phyloP scores from a whole-genome alignment of 352 stramenopile species.

The Pythium volutum region DNA sequence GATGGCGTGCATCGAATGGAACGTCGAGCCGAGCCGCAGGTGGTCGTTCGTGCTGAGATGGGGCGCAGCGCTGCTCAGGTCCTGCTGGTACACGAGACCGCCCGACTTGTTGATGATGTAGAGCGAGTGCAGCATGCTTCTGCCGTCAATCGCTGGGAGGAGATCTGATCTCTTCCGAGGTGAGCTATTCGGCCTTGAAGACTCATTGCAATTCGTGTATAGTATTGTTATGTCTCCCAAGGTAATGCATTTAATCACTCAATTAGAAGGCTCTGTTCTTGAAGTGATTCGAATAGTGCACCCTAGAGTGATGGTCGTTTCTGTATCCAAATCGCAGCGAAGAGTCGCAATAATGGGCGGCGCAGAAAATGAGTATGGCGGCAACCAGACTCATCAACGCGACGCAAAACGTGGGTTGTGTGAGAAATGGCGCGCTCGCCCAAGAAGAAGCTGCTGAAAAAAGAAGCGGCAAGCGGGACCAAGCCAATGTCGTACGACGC shows the following conservation, averaged over 20 bases:
- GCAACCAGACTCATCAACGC: neutral
- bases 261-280: neutral
- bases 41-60: conserved; percentile 91
- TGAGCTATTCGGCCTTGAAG: neutral
- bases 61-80: conserved; percentile 81
- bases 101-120: conserved; percentile 95
- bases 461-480: neutral
- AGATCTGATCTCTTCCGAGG: too few species aligned
- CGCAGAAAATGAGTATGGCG: conserved; percentile 1
- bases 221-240: conserved; percentile 11
- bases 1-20: conserved; percentile 94
- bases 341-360: neutral
- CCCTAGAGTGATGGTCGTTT: conserved; percentile 21
- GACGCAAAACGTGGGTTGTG: neutral
- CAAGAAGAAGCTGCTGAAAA: conserved; percentile 19
- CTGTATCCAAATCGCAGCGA: conserved; percentile 5
- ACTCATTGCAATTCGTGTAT: neutral
- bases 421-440: conserved; percentile 15
- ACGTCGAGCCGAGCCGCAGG: conserved; percentile 91
- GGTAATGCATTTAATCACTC: neutral
- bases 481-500: conserved; percentile 6
- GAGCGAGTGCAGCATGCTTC: conserved; percentile 89
- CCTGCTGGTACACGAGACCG: conserved; percentile 92
- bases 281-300: conserved; percentile 1
- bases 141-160: too few species aligned